A percentile compares a stretch with the other conserved stretches of the same genome.
phyloP scores from a whole-genome alignment of 371 early-diverging fungal species.

The Lichtheimia hyalospora region DNA sequence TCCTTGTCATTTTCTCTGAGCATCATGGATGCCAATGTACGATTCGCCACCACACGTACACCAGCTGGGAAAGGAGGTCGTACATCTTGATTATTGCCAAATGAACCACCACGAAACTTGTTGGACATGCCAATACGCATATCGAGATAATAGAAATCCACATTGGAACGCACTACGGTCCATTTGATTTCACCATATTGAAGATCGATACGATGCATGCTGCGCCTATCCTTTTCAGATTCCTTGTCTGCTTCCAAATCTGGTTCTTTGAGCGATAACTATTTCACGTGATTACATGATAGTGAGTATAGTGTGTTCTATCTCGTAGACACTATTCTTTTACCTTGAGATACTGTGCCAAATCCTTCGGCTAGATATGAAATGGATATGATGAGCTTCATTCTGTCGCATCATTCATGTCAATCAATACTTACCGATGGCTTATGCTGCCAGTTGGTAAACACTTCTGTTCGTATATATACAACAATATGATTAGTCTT shows the following conservation, averaged over 20 bases:
- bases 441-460: no score
- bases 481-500: no score
- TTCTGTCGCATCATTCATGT: no score
- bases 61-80: slow-evolving; percentile 44
- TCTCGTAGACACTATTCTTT: no score
- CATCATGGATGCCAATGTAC: slow-evolving; percentile 35
- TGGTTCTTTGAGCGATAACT: not conserved
- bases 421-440: no score
- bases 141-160: slow-evolving; percentile 73
- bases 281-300: not conserved
- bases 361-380: no score
- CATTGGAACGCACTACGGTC: slow-evolving; percentile 64
- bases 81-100: slow-evolving; percentile 9
- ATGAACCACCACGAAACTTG: not conserved
- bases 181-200: slow-evolving; percentile 83
- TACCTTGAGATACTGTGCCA: no score
- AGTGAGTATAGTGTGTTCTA: no score
- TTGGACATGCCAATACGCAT: slow-evolving; percentile 18
- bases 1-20: slow-evolving; percentile 29
- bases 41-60: slow-evolving; percentile 33
- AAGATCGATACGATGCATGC: slow-evolving; percentile 63
- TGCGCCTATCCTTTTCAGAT: slow-evolving; percentile 22
- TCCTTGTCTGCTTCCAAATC: slow-evolving; percentile 40
- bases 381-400: no score
- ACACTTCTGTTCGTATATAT: no score